These are phyloP conservation scores for Cnidoscolus chayamansa DNA, from an alignment of 441 rosid genomes.

Conservation along the genomic window DNA sequence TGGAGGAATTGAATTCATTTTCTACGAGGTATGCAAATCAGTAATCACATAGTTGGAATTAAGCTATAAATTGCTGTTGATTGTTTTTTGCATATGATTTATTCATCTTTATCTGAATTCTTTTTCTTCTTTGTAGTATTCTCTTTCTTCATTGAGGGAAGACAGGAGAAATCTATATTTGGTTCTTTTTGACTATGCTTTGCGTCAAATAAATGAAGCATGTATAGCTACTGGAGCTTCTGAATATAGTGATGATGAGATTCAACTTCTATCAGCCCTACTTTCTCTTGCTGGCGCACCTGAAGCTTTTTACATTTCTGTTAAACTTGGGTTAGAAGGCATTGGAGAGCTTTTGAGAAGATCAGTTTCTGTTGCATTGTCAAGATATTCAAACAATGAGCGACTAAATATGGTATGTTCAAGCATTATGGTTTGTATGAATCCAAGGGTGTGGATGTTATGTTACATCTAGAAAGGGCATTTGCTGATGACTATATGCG, in stretches of 20 bases:
- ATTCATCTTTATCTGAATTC: slow-evolving; percentile 2
- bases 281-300: slow-evolving; percentile 92
- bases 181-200: slow-evolving; percentile 82
- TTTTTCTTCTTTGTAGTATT: slow-evolving; percentile 61
- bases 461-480: background rate
- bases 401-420: slow-evolving; percentile 71
- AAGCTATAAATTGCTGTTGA: background rate
- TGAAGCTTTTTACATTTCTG: slow-evolving; percentile 92
- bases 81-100: background rate
- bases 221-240: slow-evolving; percentile 75
- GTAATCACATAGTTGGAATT: background rate
- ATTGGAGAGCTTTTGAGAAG: slow-evolving; percentile 92
- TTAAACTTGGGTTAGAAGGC: slow-evolving; percentile 95
- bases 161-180: slow-evolving; percentile 88
- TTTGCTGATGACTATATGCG: background rate
- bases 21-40: slow-evolving; percentile 66
- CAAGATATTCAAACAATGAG: slow-evolving; percentile 79
- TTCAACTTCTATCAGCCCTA: slow-evolving; percentile 76
- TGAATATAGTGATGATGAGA: slow-evolving; percentile 85
- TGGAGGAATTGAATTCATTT: slow-evolving; percentile 92
- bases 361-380: slow-evolving; percentile 74
- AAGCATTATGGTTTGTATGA: background rate
- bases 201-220: slow-evolving; percentile 85
- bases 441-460: background rate
- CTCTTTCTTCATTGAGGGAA: slow-evolving; percentile 77